Conservation (phyloP, 2,329 filamentous ascomycete genomes). For the Venturiaceae sp. region DNA sequence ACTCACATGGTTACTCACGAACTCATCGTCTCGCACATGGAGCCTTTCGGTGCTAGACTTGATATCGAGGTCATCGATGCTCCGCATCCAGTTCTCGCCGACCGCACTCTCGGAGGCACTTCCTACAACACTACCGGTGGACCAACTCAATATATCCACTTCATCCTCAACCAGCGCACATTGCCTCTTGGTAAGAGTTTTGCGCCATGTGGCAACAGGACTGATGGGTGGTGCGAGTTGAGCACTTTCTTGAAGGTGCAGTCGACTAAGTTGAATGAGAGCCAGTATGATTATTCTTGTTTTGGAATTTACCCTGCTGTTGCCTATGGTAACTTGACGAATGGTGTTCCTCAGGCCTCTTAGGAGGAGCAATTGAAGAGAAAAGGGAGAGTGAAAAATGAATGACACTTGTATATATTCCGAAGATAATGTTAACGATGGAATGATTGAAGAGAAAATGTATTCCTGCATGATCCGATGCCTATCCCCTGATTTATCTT, state of each 20-base stretch:
- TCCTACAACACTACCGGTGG: conserved; percentile 40
- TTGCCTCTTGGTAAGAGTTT: conserved; percentile 59
- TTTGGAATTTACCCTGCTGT: conserved; percentile 45
- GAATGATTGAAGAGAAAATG: too few relatives aligned
- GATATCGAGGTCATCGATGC: conserved; percentile 66
- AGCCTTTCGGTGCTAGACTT: conserved; percentile 62
- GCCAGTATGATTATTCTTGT: conserved; percentile 57
- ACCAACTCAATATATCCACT: conserved; percentile 62
- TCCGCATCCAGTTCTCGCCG: conserved; percentile 49
- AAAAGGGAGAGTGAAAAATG: neutral
- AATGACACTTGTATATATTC: neutral
- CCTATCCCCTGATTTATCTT: too few relatives aligned
- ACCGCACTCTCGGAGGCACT: conserved; percentile 31
- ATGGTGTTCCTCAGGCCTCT: conserved; percentile 34
- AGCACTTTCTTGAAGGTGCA: conserved; percentile 56
- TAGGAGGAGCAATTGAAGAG: neutral
- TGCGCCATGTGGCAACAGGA: conserved; percentile 51
- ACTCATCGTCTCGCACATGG: conserved; percentile 57
- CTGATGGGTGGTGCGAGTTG: conserved; percentile 71
- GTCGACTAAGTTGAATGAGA: conserved; percentile 46
- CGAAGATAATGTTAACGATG: neutral
- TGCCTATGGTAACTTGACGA: conserved; percentile 38
- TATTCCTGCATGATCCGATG: too few relatives aligned
- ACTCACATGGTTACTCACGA: conserved; percentile 47
- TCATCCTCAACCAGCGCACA: conserved; percentile 65